Percentiles rank a stretch among this genome's conserved stretches.
These are phyloP conservation scores for Cladosporium sp. DNA, from an alignment of 2,329 filamentous ascomycete species.

Conservation along the genomic window DNA sequence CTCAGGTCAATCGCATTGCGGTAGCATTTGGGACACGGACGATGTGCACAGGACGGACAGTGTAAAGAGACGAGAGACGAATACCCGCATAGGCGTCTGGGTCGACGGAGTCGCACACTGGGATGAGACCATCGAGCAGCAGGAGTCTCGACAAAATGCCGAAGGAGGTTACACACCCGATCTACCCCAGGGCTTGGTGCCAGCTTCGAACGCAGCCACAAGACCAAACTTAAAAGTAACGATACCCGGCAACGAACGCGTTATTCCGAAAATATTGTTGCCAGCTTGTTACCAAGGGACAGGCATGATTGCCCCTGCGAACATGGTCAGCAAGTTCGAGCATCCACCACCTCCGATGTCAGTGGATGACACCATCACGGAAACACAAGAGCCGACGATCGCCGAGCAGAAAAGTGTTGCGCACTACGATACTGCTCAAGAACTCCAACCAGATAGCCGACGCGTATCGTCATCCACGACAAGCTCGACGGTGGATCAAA, in stretches of 20 bases:
- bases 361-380: background rate
- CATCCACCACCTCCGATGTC: background rate
- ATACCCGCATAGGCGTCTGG: slow-evolving; percentile 45
- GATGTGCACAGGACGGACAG: slow-evolving; percentile 7
- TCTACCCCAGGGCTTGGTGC: background rate
- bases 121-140: slow-evolving; percentile 30
- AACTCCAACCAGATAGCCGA: slow-evolving; percentile 13
- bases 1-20: background rate
- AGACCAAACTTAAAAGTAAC: background rate
- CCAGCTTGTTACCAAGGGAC: background rate
- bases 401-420: background rate
- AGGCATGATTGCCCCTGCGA: background rate
- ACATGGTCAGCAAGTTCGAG: background rate
- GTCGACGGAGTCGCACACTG: slow-evolving; percentile 47
- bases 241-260: background rate
- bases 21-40: background rate
- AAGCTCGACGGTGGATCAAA: slow-evolving; percentile 32
- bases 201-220: background rate
- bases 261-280: background rate
- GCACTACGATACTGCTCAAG: slow-evolving; percentile 1
- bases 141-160: background rate
- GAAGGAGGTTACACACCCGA: background rate
- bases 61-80: slow-evolving; percentile 31
- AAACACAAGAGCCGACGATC: background rate
- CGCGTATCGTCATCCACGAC: slow-evolving; percentile 37